Evolutionary conservation across 345 rosid species (phyloP).

Genomic region (Leavenworthia alabamica): DNA sequence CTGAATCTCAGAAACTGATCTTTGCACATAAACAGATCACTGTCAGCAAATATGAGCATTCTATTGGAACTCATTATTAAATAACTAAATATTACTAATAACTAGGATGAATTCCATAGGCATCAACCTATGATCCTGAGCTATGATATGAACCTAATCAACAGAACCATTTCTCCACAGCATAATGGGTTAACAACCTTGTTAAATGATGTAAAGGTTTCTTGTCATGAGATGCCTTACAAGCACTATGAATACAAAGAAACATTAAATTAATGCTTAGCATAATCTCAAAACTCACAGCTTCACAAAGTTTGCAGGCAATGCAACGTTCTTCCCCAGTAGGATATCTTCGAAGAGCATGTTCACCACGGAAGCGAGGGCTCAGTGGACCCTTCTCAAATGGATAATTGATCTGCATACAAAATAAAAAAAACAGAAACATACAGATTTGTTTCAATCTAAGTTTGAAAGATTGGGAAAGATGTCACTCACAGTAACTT

Average conservation of each 20-base stretch:
- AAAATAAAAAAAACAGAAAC: constrained; percentile 6
- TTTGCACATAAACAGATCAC: too few species aligned
- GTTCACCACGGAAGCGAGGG: constrained; percentile 97
- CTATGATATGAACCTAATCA: background rate
- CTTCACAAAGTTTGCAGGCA: constrained; percentile 99
- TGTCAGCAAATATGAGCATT: too few species aligned
- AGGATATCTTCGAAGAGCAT: constrained; percentile 81
- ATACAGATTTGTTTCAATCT: background rate
- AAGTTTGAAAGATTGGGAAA: background rate
- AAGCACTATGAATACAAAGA: background rate
- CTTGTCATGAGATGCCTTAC: background rate
- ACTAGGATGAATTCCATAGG: background rate
- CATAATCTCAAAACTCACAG: constrained; percentile 43
- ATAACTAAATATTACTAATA: too few species aligned
- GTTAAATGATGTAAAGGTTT: background rate
- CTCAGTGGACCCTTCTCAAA: constrained; percentile 98
- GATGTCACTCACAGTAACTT: constrained; percentile 75
- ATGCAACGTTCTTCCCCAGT: constrained; percentile 96
- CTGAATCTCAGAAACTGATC: too few species aligned
- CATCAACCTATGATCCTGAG: background rate
- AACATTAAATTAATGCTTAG: too few species aligned
- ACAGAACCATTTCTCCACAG: background rate
- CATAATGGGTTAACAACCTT: background rate
- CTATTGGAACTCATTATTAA: too few species aligned
- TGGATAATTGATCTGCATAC: constrained; percentile 85